These are phyloP conservation scores for Primulina eburnea DNA, from an alignment of 257 asterid genomes.

Conservation along the genomic window DNA sequence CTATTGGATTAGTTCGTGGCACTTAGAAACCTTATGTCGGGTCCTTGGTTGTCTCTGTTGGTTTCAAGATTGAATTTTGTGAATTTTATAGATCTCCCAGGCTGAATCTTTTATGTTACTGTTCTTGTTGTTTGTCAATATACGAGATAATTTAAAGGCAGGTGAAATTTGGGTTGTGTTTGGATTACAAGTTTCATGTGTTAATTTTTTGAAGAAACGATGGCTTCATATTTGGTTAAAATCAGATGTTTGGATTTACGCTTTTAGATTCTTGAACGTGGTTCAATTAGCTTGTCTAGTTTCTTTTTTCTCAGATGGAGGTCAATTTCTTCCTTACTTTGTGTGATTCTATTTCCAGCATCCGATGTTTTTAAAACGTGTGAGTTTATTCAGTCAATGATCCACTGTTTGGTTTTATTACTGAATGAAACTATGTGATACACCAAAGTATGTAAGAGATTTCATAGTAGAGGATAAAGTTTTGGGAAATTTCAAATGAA, in stretches of 20 bases:
- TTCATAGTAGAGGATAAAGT: not conserved
- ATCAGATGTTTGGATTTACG: not conserved
- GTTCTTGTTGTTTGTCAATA: not conserved
- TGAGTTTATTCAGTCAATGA: not conserved
- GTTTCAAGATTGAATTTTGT: not conserved
- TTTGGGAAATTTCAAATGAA: not conserved
- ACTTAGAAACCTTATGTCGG: not conserved
- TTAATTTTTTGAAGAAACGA: constrained; percentile 2
- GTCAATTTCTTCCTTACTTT: not conserved
- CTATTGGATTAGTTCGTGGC: not conserved
- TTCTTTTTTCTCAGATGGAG: not conserved
- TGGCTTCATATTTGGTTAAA: not conserved
- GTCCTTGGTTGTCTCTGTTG: not conserved
- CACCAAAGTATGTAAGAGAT: not conserved
- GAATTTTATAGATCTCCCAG: not conserved
- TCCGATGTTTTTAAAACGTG: not conserved
- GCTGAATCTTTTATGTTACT: not conserved
- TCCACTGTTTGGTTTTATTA: not conserved
- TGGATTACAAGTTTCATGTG: not conserved
- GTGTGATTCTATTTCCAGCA: not conserved
- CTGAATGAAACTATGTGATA: not conserved
- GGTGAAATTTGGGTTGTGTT: not conserved
- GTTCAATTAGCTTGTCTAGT: not conserved
- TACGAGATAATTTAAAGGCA: not conserved
- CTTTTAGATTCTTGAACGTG: not conserved